Percentiles rank a stretch among this genome's conserved stretches.
Conservation (phyloP, 306 rosid genomes). For the cucumber (Cucumis sativus) region DNA sequence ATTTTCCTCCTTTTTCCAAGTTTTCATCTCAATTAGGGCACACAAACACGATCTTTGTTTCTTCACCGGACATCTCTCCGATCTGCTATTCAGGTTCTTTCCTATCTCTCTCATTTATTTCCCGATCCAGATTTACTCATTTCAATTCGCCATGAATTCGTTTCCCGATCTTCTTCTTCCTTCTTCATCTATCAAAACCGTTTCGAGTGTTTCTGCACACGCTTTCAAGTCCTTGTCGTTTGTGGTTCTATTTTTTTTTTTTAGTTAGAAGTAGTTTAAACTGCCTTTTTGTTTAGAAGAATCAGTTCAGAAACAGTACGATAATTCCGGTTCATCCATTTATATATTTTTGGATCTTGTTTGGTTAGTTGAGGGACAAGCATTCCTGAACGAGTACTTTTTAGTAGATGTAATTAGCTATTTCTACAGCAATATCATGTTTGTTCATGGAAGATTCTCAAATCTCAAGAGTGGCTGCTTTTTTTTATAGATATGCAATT, state of each 20-base stretch:
- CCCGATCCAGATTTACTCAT: not conserved
- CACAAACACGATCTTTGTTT: not conserved
- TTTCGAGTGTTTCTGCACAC: not conserved
- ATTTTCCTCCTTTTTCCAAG: no score
- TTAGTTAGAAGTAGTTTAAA: not conserved
- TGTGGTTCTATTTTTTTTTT: not conserved
- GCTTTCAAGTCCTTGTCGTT: not conserved
- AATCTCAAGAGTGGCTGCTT: not conserved
- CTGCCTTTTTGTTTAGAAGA: not conserved
- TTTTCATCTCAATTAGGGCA: not conserved
- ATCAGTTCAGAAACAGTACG: not conserved
- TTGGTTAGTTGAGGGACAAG: not conserved
- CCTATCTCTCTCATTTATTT: not conserved
- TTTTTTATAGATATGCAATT: no score
- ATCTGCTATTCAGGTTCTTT: not conserved
- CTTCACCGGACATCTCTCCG: constrained; percentile 1
- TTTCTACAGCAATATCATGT: not conserved
- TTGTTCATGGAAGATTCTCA: not conserved
- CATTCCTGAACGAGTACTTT: not conserved
- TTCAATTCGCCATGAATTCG: not conserved
- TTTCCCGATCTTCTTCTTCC: not conserved
- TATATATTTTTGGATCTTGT: not conserved
- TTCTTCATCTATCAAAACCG: not conserved
- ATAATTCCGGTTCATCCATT: not conserved
- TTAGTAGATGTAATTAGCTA: not conserved